Evolutionary conservation across 73 alveolate genomes (phyloP).

Genomic region (Tetrahymena elliotti): DNA sequence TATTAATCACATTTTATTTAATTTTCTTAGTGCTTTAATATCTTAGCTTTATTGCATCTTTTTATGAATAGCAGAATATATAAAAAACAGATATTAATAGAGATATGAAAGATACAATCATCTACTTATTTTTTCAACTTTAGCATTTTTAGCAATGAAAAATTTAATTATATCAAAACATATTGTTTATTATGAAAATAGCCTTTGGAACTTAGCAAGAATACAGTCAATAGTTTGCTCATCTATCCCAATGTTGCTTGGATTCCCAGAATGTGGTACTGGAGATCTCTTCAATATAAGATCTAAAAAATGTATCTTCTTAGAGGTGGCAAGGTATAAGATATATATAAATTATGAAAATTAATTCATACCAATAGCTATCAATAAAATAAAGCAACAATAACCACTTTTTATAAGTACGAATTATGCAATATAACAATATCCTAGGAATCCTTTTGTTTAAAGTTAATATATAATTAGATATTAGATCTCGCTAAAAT

Average conservation of each 20-base stretch:
- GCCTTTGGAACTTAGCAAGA: constrained; percentile 58
- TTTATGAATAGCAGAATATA: background rate
- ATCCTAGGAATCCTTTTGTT: constrained; percentile 1
- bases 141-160: background rate
- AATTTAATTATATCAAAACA: background rate
- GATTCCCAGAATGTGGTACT: constrained; percentile 72
- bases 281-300: constrained; percentile 66
- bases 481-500: too few relatives aligned
- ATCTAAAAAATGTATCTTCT: constrained; percentile 63
- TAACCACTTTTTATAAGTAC: background rate
- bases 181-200: background rate
- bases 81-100: background rate
- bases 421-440: background rate
- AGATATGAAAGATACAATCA: background rate
- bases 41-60: background rate
- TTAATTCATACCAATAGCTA: background rate
- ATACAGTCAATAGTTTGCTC: constrained; percentile 30
- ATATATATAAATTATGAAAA: background rate
- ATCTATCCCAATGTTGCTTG: constrained; percentile 57
- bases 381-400: background rate
- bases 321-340: constrained; percentile 74
- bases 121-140: background rate
- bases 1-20: background rate
- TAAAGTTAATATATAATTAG: background rate
- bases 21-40: background rate